Conservation (phyloP, 1,284 basidiomycete genomes). For the Retiboletus flavoniger region DNA sequence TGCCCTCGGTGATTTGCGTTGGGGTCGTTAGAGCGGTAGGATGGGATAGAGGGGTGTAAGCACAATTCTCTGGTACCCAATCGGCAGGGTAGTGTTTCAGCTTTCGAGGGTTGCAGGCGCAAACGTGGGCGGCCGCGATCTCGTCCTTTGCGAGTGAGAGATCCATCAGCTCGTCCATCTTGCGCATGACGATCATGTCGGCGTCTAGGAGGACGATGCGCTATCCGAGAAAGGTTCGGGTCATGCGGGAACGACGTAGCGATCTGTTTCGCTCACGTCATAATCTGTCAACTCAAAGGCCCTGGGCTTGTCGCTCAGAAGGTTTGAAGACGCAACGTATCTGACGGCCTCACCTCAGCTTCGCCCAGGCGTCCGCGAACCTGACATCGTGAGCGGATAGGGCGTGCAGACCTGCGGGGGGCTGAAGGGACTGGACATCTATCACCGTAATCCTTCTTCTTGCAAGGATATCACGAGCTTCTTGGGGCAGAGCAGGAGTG, state of each 20-base stretch:
- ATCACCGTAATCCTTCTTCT: slow-evolving; percentile 54
- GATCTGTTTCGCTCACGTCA: slow-evolving; percentile 51
- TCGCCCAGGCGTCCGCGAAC: slow-evolving; percentile 89
- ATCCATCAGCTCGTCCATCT: slow-evolving; percentile 92
- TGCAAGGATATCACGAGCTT: slow-evolving; percentile 54
- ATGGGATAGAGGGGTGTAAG: slow-evolving; percentile 63
- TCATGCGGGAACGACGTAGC: neutral
- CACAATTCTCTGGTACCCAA: slow-evolving; percentile 91
- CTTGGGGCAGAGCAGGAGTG: slow-evolving; percentile 59
- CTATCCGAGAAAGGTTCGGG: slow-evolving; percentile 36
- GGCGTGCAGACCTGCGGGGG: slow-evolving; percentile 49
- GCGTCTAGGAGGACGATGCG: slow-evolving; percentile 84
- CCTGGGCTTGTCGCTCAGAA: slow-evolving; percentile 38
- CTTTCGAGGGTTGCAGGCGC: slow-evolving; percentile 90
- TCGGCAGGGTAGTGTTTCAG: slow-evolving; percentile 83
- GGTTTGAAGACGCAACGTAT: neutral
- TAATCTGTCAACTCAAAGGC: slow-evolving; percentile 77
- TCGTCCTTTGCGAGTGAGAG: slow-evolving; percentile 63
- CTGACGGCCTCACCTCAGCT: slow-evolving; percentile 60
- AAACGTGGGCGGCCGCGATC: slow-evolving; percentile 87
- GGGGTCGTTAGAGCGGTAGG: slow-evolving; percentile 50
- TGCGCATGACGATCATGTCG: slow-evolving; percentile 85
- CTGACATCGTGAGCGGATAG: slow-evolving; percentile 58
- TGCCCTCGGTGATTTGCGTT: slow-evolving; percentile 45
- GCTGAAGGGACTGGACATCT: slow-evolving; percentile 63